These are phyloP conservation scores for Apiospora arundinis DNA, from an alignment of 2,329 filamentous ascomycete species.

Conservation along the genomic window DNA sequence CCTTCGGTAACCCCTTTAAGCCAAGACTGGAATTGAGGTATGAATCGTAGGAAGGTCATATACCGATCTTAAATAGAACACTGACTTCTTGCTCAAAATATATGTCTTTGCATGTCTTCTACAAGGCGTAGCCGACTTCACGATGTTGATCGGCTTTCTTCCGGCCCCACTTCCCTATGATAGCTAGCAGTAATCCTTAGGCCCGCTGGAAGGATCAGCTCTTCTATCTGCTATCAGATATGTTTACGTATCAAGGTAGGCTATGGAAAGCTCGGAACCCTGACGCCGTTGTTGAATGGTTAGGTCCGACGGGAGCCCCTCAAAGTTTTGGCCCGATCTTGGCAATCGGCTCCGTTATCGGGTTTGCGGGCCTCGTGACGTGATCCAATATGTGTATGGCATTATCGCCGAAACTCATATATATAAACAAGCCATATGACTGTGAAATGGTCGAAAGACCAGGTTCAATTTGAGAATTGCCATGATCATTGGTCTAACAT, in stretches of 20 bases:
- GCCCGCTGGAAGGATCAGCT: background rate
- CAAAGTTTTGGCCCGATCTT: slow-evolving; percentile 14
- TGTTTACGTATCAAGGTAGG: background rate
- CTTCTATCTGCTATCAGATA: background rate
- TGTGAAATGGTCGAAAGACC: background rate
- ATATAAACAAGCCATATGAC: background rate
- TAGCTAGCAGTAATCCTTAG: background rate
- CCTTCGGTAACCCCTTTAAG: no score
- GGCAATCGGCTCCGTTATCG: slow-evolving; percentile 17
- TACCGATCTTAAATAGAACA: background rate
- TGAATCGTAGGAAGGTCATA: background rate
- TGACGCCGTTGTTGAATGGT: slow-evolving; percentile 10
- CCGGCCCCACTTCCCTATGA: background rate
- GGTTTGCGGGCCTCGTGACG: background rate
- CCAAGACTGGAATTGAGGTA: background rate
- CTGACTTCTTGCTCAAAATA: background rate
- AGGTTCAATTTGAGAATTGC: background rate
- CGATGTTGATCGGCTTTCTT: background rate
- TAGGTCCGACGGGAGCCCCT: background rate
- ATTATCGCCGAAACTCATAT: slow-evolving; percentile 5
- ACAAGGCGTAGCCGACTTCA: background rate
- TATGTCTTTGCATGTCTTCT: background rate
- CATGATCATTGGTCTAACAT: background rate
- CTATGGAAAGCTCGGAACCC: background rate
- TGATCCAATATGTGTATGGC: background rate